Percentiles rank a stretch among this genome's conserved stretches.
Conservation (phyloP, 192 early-diverging fungal species). For the Entomortierella parvispora region DNA sequence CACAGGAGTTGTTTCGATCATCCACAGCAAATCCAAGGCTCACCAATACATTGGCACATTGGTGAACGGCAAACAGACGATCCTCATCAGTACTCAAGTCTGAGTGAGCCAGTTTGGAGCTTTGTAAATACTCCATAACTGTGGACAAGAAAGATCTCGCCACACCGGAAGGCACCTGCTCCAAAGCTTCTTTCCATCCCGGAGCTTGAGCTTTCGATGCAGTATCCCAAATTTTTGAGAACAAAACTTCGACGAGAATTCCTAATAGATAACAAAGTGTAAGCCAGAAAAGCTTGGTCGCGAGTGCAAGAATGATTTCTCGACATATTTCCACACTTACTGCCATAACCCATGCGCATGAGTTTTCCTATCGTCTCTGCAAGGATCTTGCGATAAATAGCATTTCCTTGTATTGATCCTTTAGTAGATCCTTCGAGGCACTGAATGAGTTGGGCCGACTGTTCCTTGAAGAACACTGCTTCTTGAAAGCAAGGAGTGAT, state of each 20-base stretch:
- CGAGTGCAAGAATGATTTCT: not conserved
- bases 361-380: slow-evolving; percentile 19
- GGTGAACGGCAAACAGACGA: slow-evolving; percentile 20
- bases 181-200: slow-evolving; percentile 19
- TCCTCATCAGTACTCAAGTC: not conserved
- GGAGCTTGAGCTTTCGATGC: not conserved
- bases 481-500: slow-evolving; percentile 34
- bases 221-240: slow-evolving; percentile 14
- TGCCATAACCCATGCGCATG: slow-evolving; percentile 25
- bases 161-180: not conserved
- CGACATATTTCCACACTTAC: too few species aligned
- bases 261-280: slow-evolving; percentile 1
- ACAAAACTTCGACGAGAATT: slow-evolving; percentile 10
- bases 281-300: not conserved
- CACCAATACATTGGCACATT: slow-evolving; percentile 7
- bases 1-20: not conserved
- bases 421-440: not conserved
- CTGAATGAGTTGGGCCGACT: slow-evolving; percentile 12
- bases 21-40: slow-evolving; percentile 26
- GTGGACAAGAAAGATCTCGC: slow-evolving; percentile 11
- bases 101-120: slow-evolving; percentile 3
- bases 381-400: not conserved
- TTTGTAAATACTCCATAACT: slow-evolving; percentile 14
- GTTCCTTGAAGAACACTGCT: slow-evolving; percentile 13
- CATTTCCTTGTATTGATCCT: not conserved